Evolutionary conservation across 2,329 filamentous ascomycete genomes (phyloP).

Genomic region (Apiospora kogelbergensis): DNA sequence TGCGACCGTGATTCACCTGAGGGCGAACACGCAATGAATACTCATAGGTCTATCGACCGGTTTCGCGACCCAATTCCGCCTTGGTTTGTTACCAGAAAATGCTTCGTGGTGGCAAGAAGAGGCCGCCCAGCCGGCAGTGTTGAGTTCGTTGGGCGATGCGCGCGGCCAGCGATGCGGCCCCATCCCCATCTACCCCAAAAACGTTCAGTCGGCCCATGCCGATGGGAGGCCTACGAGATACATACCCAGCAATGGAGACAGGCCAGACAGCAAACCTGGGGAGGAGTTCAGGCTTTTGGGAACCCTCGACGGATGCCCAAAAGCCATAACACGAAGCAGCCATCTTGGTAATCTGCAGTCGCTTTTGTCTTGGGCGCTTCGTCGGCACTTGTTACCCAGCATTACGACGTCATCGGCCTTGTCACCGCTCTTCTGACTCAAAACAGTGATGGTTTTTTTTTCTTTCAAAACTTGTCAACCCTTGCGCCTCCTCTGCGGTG

Average conservation of each 20-base stretch:
- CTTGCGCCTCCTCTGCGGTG: background rate
- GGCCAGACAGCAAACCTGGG: background rate
- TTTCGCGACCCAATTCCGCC: background rate
- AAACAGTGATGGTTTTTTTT: background rate
- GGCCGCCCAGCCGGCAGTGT: background rate
- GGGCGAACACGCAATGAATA: background rate
- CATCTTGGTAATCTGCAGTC: background rate
- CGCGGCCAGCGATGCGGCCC: conserved; percentile 5
- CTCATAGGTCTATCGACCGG: background rate
- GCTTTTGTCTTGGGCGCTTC: background rate
- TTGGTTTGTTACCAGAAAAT: background rate
- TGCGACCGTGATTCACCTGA: background rate
- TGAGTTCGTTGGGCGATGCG: background rate
- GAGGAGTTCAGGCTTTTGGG: background rate
- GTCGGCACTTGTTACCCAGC: background rate
- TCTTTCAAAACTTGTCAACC: background rate
- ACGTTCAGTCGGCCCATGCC: background rate
- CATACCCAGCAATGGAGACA: conserved; percentile 5
- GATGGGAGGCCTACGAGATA: background rate
- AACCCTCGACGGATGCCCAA: background rate
- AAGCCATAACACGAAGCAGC: background rate
- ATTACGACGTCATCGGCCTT: background rate
- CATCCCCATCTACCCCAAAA: background rate
- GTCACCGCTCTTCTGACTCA: conserved; percentile 7
- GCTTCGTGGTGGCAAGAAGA: background rate